phyloP scores from a whole-genome alignment of 306 rosid species.

The Vicia villosa region DNA sequence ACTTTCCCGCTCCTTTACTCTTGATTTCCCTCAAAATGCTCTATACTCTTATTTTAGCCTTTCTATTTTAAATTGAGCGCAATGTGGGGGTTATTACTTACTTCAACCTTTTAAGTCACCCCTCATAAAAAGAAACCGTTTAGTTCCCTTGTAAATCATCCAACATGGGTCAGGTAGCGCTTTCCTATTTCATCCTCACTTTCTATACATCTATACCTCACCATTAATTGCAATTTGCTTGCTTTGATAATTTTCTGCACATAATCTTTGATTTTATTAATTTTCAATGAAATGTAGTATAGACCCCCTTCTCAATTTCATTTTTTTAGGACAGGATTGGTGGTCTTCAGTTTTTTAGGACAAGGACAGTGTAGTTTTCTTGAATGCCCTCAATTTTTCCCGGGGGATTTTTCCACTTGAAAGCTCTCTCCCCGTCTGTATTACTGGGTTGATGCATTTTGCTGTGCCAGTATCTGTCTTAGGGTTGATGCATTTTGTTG shows the following conservation, averaged over 20 bases:
- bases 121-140: background rate
- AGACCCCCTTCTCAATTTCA: too few species aligned
- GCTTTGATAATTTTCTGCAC: background rate
- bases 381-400: background rate
- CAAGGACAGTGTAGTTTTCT: too few species aligned
- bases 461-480: background rate
- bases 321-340: too few species aligned
- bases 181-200: conserved; percentile 1
- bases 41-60: background rate
- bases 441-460: background rate
- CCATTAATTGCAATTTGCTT: background rate
- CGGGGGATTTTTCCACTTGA: background rate
- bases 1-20: too few species aligned
- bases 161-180: background rate
- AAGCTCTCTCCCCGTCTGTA: background rate
- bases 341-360: too few species aligned
- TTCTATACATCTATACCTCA: background rate
- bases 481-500: too few species aligned
- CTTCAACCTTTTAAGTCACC: background rate
- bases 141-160: background rate
- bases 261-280: conserved; percentile 7
- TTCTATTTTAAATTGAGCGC: background rate
- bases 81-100: background rate
- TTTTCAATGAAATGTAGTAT: background rate
- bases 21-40: too few species aligned